phyloP scores from a whole-genome alignment of 345 rosid genomes.

The Eucalyptus viminalis region DNA sequence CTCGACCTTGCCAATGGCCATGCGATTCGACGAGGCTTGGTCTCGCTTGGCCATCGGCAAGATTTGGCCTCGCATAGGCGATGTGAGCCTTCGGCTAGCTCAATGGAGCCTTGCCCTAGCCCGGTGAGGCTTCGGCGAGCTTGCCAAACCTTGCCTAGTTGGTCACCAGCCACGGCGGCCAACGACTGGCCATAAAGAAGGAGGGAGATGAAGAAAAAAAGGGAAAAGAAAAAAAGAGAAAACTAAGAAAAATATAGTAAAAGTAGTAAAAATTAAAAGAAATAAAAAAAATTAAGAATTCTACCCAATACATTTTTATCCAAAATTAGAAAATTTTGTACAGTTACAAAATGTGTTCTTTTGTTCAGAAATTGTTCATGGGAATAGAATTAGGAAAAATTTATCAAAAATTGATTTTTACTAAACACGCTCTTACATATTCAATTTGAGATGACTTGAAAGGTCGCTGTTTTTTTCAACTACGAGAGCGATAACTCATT shows the following conservation, averaged over 20 bases:
- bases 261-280: no score
- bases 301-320: no score
- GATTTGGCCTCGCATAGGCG: no score
- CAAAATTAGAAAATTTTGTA: rapidly evolving
- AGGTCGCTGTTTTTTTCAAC: background rate
- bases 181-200: rapidly evolving
- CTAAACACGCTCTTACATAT: rapidly evolving
- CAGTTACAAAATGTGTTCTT: rapidly evolving
- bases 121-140: rapidly evolving
- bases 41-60: rapidly evolving
- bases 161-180: rapidly evolving
- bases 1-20: no score
- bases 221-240: no score
- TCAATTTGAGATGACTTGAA: background rate
- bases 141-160: rapidly evolving
- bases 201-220: no score
- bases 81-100: rapidly evolving
- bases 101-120: no score
- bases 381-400: no score
- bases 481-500: background rate
- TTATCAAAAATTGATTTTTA: no score
- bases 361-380: rapidly evolving
- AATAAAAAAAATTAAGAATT: no score
- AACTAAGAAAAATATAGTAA: no score
- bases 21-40: no score